These are phyloP conservation scores for Solanum piurae DNA, from an alignment of 257 asterid species.

Conservation along the genomic window DNA sequence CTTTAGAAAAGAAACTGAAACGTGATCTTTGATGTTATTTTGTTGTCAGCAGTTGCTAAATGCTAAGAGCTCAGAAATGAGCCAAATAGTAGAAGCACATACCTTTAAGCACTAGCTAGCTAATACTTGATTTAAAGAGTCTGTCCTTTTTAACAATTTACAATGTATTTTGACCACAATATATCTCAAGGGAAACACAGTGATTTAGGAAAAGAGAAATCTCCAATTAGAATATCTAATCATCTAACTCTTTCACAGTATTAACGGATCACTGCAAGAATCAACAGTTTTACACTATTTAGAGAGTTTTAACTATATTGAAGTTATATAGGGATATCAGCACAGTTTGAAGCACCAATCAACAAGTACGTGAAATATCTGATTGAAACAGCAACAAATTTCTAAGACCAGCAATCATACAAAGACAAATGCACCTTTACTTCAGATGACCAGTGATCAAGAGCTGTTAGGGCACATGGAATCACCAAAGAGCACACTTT, in stretches of 20 bases:
- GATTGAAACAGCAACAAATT: neutral
- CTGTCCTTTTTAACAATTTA: neutral
- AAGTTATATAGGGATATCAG: neutral
- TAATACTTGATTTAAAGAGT: neutral
- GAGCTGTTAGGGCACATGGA: conserved; percentile 82
- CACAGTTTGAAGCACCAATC: neutral
- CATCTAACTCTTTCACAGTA: neutral
- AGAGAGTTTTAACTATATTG: neutral
- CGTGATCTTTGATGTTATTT: neutral
- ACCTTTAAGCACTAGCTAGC: neutral
- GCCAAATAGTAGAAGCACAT: neutral
- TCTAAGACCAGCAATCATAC: neutral
- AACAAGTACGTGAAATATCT: neutral
- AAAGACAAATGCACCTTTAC: conserved; percentile 55
- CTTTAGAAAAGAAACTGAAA: neutral
- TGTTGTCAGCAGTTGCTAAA: neutral
- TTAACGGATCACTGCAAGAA: neutral
- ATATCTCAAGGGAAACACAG: neutral
- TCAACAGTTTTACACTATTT: neutral
- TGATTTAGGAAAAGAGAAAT: neutral
- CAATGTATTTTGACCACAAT: neutral
- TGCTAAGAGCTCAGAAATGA: neutral
- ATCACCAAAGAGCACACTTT: conserved; percentile 66
- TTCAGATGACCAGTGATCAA: conserved; percentile 96
- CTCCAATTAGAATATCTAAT: neutral